Percentiles rank a stretch among this genome's conserved stretches.
These are phyloP conservation scores for Alternaria atra DNA, from an alignment of 2,329 filamentous ascomycete genomes.

Conservation along the genomic window DNA sequence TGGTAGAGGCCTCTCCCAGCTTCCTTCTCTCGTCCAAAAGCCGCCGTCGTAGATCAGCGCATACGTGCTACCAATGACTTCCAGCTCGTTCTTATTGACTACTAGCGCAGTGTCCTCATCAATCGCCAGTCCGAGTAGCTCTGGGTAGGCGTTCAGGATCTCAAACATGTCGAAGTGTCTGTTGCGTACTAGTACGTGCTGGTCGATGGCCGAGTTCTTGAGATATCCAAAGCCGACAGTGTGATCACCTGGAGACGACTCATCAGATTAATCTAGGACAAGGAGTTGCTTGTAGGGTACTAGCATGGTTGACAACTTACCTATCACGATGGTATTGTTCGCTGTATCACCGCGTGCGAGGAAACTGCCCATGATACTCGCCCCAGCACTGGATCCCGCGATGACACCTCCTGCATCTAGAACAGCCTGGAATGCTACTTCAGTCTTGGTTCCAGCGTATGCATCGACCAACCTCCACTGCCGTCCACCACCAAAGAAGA, in stretches of 20 bases:
- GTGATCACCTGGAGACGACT: neutral
- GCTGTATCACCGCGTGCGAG: conserved; percentile 34
- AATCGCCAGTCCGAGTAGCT: conserved; percentile 33
- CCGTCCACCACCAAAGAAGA: conserved; percentile 37
- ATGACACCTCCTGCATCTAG: conserved; percentile 34
- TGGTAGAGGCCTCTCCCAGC: conserved; percentile 24
- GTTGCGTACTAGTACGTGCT: conserved; percentile 37
- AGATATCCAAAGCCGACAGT: conserved; percentile 38
- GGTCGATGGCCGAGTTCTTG: conserved; percentile 37
- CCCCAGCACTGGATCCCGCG: conserved; percentile 33
- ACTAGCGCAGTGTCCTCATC: conserved; percentile 39
- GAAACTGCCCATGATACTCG: conserved; percentile 34
- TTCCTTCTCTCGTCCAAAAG: conserved; percentile 39
- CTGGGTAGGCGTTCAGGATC: conserved; percentile 29
- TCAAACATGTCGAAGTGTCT: conserved; percentile 41
- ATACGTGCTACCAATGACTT: conserved; percentile 39
- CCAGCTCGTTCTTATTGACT: conserved; percentile 32
- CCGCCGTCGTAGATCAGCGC: conserved; percentile 35
- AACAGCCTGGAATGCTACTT: conserved; percentile 30
- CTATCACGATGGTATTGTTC: conserved; percentile 35
- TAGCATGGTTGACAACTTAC: conserved; percentile 11
- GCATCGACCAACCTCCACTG: conserved; percentile 40
- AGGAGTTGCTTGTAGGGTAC: neutral
- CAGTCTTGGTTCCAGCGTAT: conserved; percentile 36
- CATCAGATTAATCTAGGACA: neutral